Percentiles rank a stretch among this genome's conserved stretches.
Evolutionary conservation across 2,329 filamentous ascomycete species (phyloP).

Genomic region (Sporothrix brasiliensis): DNA sequence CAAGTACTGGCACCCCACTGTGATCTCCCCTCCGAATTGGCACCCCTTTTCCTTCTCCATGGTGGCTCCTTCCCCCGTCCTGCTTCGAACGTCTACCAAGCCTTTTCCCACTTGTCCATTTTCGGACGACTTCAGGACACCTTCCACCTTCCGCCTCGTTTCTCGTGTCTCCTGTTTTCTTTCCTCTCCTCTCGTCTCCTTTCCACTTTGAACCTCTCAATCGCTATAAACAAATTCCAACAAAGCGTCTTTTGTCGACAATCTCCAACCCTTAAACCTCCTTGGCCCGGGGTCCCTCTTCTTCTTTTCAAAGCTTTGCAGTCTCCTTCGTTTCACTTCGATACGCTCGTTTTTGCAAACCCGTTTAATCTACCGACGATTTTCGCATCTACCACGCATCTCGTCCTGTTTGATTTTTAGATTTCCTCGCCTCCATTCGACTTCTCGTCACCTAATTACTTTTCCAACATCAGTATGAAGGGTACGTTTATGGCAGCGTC

Average conservation of each 20-base stretch:
- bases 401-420: slow-evolving; percentile 27
- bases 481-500: slow-evolving; percentile 41
- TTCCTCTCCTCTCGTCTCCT: slow-evolving; percentile 17
- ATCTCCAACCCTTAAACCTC: slow-evolving; percentile 18
- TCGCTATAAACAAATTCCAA: slow-evolving; percentile 11
- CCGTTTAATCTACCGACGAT: slow-evolving; percentile 20
- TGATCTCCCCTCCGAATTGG: slow-evolving; percentile 7
- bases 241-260: slow-evolving; percentile 15
- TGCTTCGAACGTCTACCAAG: neutral
- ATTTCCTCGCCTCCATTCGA: slow-evolving; percentile 32
- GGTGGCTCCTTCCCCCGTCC: slow-evolving; percentile 1
- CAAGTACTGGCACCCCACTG: slow-evolving; percentile 27
- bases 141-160: slow-evolving; percentile 26
- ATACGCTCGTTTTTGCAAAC: slow-evolving; percentile 28
- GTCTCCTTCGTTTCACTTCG: slow-evolving; percentile 33
- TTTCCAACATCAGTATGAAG: slow-evolving; percentile 44
- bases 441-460: slow-evolving; percentile 28
- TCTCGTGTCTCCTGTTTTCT: slow-evolving; percentile 16
- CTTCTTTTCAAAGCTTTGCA: slow-evolving; percentile 13
- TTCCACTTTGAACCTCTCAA: neutral
- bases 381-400: slow-evolving; percentile 22
- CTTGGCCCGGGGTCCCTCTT: slow-evolving; percentile 20
- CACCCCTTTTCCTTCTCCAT: slow-evolving; percentile 19
- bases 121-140: slow-evolving; percentile 33
- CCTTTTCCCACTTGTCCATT: slow-evolving; percentile 28